Conservation (phyloP, 176 grass and related monocot genomes). For the Oryza meridionalis region DNA sequence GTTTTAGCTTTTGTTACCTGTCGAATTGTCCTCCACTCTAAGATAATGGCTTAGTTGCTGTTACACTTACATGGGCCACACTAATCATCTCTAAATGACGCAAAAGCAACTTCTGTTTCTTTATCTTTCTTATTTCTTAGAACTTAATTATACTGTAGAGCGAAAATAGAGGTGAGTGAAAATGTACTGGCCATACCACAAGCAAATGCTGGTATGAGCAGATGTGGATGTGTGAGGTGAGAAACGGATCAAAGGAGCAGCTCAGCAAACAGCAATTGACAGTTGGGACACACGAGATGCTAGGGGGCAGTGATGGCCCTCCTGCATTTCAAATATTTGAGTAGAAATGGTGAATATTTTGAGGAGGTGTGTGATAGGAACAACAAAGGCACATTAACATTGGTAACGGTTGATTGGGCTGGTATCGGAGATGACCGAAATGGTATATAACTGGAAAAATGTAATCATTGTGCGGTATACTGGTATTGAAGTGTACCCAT, state of each 20-base stretch:
- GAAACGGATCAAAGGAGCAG: background rate
- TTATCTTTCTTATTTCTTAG: background rate
- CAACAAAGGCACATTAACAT: background rate
- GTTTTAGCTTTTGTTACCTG: slow-evolving; percentile 9
- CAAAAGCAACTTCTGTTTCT: background rate
- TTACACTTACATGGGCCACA: slow-evolving; percentile 29
- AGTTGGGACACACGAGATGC: too few relatives aligned
- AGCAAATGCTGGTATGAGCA: too few relatives aligned
- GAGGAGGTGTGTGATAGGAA: background rate
- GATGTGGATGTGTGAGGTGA: background rate
- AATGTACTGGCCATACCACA: background rate
- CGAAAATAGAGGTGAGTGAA: too few relatives aligned
- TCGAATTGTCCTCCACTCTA: slow-evolving; percentile 6
- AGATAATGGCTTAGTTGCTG: background rate
- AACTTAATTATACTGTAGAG: background rate
- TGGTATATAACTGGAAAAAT: background rate
- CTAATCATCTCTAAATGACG: background rate
- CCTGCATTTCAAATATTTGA: background rate
- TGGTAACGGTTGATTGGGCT: background rate
- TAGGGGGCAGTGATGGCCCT: background rate
- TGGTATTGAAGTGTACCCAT: too few relatives aligned
- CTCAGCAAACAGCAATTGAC: background rate
- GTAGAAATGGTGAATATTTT: background rate
- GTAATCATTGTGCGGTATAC: background rate
- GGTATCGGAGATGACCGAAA: background rate